These are phyloP conservation scores for Candida germanica DNA, from an alignment of 805 yeast species.

Conservation along the genomic window DNA sequence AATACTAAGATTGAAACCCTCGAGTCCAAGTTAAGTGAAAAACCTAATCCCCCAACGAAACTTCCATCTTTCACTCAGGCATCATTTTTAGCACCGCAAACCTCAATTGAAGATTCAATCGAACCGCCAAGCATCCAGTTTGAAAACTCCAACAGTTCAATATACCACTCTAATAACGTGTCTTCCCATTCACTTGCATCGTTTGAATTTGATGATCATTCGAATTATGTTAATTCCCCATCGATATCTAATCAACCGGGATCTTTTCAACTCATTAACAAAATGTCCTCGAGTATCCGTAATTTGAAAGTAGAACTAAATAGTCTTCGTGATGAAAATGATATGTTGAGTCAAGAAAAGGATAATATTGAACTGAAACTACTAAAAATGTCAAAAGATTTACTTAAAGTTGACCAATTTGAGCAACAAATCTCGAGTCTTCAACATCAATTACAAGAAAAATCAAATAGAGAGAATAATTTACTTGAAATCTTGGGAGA, in stretches of 20 bases:
- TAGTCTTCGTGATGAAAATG: conserved; percentile 61
- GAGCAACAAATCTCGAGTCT: conserved; percentile 29
- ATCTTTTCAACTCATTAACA: conserved; percentile 62
- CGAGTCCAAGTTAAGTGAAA: conserved; percentile 6
- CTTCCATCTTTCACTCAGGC: no score
- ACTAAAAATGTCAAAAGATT: conserved; percentile 37
- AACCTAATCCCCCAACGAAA: not conserved
- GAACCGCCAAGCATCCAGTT: conserved; percentile 2
- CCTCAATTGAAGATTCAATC: not conserved
- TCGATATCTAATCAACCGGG: conserved; percentile 2
- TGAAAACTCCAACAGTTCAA: conserved; percentile 1
- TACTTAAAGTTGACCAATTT: conserved; percentile 23
- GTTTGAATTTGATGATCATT: conserved; percentile 4
- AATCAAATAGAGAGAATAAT: conserved; percentile 38
- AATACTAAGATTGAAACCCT: conserved; percentile 20
- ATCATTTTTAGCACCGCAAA: not conserved
- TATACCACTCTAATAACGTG: conserved; percentile 4
- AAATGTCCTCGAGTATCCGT: conserved; percentile 72
- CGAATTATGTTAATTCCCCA: conserved; percentile 1
- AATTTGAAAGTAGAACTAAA: conserved; percentile 76
- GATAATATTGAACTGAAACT: conserved; percentile 68
- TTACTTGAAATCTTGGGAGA: conserved; percentile 78
- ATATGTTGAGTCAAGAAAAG: conserved; percentile 52
- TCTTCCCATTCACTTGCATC: conserved; percentile 6
- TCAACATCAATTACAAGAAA: conserved; percentile 6